Base-by-base conservation (phyloP, 768 basidiomycete genomes). In the Cystobasidium ongulense region DNA sequence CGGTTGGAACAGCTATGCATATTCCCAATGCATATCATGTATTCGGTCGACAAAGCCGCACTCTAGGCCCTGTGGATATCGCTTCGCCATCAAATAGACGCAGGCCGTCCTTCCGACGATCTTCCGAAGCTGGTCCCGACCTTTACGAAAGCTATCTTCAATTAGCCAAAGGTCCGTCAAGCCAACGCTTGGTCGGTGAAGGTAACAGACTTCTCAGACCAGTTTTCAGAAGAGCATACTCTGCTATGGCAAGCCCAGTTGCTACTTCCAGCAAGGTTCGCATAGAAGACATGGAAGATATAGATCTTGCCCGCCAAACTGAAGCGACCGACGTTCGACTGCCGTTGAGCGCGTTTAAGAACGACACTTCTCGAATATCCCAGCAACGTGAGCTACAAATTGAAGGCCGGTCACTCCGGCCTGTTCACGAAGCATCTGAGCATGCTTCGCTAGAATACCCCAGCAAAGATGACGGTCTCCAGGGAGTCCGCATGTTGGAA, bases 1-100 rank as follows among this genome's bases (percentile, higher is more conserved):
- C 65, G 15, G 39, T 39, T 33, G 65, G 65, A 41, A 59, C 57
- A 35, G 57, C 23, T 23, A 27, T 59, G 57, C 57, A 59, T 59
- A 13, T 59, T 15, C 57, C 57, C 1, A 59, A 59, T 59, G 57
- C 25, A 21, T 35, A 59, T 27, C 25, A 17, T 29, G 5, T 31
- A 3, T 59, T 59, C 17, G 57, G 57, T 11, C 46, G 18, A 11
- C 46, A 59, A 31, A 11, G 27, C 13, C 27, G 13, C 21, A 50
- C 46, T 4, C 46, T 21, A 4, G 46, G 46, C 18, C 46, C 46
- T 21, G 21, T 50, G 3, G 46, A 50, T 21, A 50, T 50, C 15
- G n/a, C 46, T 11, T 17, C 8, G 46, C 46, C 46, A 11, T 50
- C 46, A 21, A 50, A 50, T n/a, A 50, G 10, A n/a, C 46, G 46